A percentile compares a stretch with the other conserved stretches of the same genome.
Evolutionary conservation across 2,329 filamentous ascomycete genomes (phyloP).

Genomic region (Venturia asperata): DNA sequence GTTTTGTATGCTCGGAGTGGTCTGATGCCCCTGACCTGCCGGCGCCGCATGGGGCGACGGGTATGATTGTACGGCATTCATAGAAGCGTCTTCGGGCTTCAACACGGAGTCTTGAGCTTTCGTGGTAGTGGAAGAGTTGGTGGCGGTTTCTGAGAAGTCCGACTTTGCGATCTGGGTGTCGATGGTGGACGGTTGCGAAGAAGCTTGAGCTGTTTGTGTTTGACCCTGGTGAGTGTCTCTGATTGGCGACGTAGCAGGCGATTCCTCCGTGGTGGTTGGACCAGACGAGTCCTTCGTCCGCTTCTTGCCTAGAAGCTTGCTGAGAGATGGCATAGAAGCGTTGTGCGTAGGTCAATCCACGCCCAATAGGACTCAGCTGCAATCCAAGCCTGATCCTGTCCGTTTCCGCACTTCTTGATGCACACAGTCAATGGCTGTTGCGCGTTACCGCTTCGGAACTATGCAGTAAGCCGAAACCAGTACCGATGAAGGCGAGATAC

Average conservation of each 20-base stretch:
- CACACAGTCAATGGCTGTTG: neutral
- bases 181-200: constrained; percentile 19
- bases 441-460: neutral
- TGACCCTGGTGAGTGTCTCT: constrained; percentile 58
- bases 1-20: constrained; percentile 74
- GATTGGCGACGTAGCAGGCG: constrained; percentile 55
- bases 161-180: constrained; percentile 20
- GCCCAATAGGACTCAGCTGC: constrained; percentile 6
- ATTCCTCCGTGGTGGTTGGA: constrained; percentile 50
- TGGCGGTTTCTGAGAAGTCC: constrained; percentile 11
- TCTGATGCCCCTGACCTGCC: constrained; percentile 41
- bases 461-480: constrained; percentile 12
- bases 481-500: neutral
- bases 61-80: constrained; percentile 14
- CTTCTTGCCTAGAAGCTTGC: constrained; percentile 90
- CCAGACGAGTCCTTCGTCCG: constrained; percentile 79
- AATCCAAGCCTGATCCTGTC: neutral
- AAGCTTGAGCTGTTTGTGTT: constrained; percentile 37
- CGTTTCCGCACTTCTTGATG: constrained; percentile 1
- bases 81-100: constrained; percentile 8
- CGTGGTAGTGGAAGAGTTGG: neutral
- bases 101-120: constrained; percentile 11
- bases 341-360: constrained; percentile 8
- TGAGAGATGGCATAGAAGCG: constrained; percentile 76
- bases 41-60: constrained; percentile 1